Evolutionary conservation across 768 basidiomycete genomes (phyloP).

Genomic region (Austroboletus eburneus): DNA sequence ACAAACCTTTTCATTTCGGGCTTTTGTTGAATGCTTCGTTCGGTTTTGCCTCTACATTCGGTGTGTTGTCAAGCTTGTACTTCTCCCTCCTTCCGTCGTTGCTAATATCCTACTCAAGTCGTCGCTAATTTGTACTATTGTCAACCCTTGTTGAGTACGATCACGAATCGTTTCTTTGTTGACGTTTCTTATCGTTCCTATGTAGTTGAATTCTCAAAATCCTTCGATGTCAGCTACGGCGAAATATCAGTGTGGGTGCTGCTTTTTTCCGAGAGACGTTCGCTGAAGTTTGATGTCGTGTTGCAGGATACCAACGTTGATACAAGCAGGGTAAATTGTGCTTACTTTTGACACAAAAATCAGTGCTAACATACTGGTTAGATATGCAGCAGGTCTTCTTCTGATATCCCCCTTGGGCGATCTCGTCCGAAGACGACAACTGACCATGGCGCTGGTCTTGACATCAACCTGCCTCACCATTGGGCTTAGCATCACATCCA

Average conservation of each 20-base stretch:
- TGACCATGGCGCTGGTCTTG: conserved; percentile 57
- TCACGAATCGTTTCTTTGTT: not conserved
- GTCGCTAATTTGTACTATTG: conserved; percentile 82
- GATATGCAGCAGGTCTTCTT: conserved; percentile 70
- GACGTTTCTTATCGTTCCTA: not conserved
- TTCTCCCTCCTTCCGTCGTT: not conserved
- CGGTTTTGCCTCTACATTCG: conserved; percentile 55
- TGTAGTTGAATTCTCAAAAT: conserved; percentile 34
- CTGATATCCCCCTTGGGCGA: conserved; percentile 82
- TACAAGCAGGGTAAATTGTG: conserved; percentile 57
- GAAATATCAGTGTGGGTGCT: conserved; percentile 31
- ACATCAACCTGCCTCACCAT: conserved; percentile 59
- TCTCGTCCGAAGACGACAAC: conserved; percentile 67
- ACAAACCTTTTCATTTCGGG: conserved; percentile 50
- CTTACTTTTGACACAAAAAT: not conserved
- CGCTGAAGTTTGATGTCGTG: not conserved
- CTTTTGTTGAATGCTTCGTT: conserved; percentile 53
- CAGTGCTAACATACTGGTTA: conserved; percentile 19
- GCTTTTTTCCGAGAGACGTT: not conserved
- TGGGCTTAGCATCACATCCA: conserved; percentile 62
- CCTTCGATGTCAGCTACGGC: conserved; percentile 36
- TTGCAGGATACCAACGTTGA: conserved; percentile 56
- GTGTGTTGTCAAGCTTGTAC: conserved; percentile 11
- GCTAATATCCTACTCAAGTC: conserved; percentile 37
- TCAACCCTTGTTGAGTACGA: conserved; percentile 71